Conservation (phyloP, 108 stramenopile species). For the Cyclotella atomus region DNA sequence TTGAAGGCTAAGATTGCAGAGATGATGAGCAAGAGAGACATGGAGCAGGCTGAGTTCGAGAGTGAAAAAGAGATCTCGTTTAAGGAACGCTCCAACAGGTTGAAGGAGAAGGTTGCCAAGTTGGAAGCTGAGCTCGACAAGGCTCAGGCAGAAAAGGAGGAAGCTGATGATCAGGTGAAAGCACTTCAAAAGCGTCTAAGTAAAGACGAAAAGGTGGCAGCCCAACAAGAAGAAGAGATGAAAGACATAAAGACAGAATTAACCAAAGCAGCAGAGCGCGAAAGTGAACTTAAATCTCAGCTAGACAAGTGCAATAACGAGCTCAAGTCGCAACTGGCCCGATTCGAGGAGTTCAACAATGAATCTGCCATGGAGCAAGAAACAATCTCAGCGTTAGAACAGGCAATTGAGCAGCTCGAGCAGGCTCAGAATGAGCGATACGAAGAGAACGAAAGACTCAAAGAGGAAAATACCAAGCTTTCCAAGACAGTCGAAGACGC, state of each 20-base stretch:
- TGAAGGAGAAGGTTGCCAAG: conserved; percentile 22
- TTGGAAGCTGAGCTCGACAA: conserved; percentile 25
- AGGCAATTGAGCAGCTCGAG: conserved; percentile 40
- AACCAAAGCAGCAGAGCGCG: conserved; percentile 21
- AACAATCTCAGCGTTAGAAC: conserved; percentile 35
- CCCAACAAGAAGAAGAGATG: conserved; percentile 25
- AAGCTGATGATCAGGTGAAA: conserved; percentile 17
- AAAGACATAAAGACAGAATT: conserved; percentile 11
- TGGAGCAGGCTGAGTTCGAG: conserved; percentile 16
- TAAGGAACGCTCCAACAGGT: conserved; percentile 8
- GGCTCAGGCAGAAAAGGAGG: conserved; percentile 21
- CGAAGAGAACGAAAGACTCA: conserved; percentile 24
- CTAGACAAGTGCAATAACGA: conserved; percentile 29
- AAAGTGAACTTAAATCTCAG: conserved; percentile 18
- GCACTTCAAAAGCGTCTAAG: conserved; percentile 23
- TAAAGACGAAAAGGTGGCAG: conserved; percentile 1
- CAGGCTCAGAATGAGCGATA: conserved; percentile 23
- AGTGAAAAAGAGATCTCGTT: conserved; percentile 4
- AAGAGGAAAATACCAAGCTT: conserved; percentile 31
- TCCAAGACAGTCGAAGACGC: conserved; percentile 36
- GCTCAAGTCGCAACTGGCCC: conserved; percentile 12
- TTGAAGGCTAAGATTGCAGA: conserved; percentile 19
- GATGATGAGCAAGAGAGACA: conserved; percentile 9
- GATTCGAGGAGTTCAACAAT: conserved; percentile 34
- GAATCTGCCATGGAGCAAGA: conserved; percentile 43